Base-by-base conservation (phyloP, 805 yeast genomes). In the Candida odintsovae region DNA sequence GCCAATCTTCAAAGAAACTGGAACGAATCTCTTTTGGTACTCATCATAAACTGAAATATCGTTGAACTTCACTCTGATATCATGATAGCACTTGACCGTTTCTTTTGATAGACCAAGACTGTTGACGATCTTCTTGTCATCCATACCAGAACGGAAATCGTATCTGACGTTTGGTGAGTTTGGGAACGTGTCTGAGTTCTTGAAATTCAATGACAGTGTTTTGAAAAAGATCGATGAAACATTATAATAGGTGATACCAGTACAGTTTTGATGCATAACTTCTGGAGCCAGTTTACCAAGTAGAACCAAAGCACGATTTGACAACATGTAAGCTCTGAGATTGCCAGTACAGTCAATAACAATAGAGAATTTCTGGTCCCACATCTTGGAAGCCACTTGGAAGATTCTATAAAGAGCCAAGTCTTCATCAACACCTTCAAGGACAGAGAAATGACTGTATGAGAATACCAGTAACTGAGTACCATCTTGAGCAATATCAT, bases 271-370 rank as follows among this genome's bases (percentile, higher is more conserved):
- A 41, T 70, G 65, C 55, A 78, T 73, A 37, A 69, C 71, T 3
- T 69, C 72, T 0, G 90, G 86, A 0, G 80, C 70, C 47, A 79
- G 63, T 18, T 65, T 65, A 12, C 66, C 63, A 11, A 80, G 52
- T 8, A 76, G 53, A 0, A 58, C 48, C 40, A 71, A 58, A 41
- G 75, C 67, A 9, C 62, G 55, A 35, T 51, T 48, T 15, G 63
- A 61, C 25, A 64, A 50, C 2, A 59, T 36, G 11, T 55, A 52
- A 3, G 48, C 38, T 10, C 65, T 66, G 26, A 69, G 62, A 57
- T 74, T 80, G 12, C 80, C 82, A 0, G 95, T 85, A 53, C 86
- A 80, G 61, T 89, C 96, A 48, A 78, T 54, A 7, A 88, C 76
- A 42, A 82, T 49, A 49, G 79, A 77, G 59, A 75, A 86, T 47